These are phyloP conservation scores for Linum usitatissimum DNA, from an alignment of 345 rosid genomes.

Conservation along the genomic window DNA sequence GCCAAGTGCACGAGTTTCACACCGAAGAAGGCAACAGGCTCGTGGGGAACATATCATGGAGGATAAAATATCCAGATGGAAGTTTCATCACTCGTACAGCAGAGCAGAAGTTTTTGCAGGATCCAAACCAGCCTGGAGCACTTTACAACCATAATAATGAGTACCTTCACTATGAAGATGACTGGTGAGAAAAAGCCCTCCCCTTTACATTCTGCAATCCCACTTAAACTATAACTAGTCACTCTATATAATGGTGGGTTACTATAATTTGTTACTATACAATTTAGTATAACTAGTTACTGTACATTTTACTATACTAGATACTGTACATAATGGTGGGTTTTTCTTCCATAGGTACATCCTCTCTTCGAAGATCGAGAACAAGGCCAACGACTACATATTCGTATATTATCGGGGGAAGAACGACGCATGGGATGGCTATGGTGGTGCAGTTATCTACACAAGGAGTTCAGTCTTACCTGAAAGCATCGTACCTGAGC, in stretches of 20 bases:
- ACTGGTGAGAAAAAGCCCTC: slow-evolving; percentile 43
- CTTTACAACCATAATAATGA: slow-evolving; percentile 84
- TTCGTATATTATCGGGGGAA: slow-evolving; percentile 81
- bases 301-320: too few species aligned
- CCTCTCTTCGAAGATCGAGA: slow-evolving; percentile 64
- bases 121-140: slow-evolving; percentile 60
- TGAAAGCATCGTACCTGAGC: slow-evolving; percentile 63
- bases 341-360: slow-evolving; percentile 48
- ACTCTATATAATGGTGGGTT: background rate
- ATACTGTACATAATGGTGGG: background rate
- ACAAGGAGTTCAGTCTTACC: slow-evolving; percentile 74
- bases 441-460: slow-evolving; percentile 90
- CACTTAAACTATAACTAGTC: background rate
- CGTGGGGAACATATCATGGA: slow-evolving; percentile 72
- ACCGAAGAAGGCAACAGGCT: slow-evolving; percentile 66
- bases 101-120: slow-evolving; percentile 59
- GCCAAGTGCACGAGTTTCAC: slow-evolving; percentile 84
- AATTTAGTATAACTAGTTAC: too few species aligned
- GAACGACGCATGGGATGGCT: slow-evolving; percentile 99
- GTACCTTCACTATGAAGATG: slow-evolving; percentile 92
- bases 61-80: slow-evolving; percentile 61
- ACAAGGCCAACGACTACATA: slow-evolving; percentile 57
- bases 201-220: background rate
- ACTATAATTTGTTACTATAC: too few species aligned
- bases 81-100: slow-evolving; percentile 75